Evolutionary conservation across 2,329 filamentous ascomycete genomes (phyloP), one percentile per base, ranked within the genome.

Genomic region (Aureobasidium melanogenum): DNA sequence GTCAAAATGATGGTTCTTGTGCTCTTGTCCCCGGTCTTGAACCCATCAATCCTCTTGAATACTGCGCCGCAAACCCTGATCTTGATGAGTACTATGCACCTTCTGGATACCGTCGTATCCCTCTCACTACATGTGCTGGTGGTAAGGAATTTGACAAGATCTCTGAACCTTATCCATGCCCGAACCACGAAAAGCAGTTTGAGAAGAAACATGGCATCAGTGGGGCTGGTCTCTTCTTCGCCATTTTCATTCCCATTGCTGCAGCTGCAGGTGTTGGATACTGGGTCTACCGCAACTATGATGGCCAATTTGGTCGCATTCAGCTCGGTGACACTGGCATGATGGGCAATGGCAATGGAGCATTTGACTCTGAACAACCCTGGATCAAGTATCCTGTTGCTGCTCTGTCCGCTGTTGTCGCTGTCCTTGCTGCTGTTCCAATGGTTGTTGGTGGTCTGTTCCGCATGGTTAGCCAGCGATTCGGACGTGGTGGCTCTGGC

Each of bases 91-190:
- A 88, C 77, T 94, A 85, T 77, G 85, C 91, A 65, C 86, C 89
- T 6, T 94, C 90, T 0, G 91, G 91, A 50, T 97, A 95, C 77
- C 88, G 94, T 56, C 87, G 87, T 62, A 89, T 99, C 62, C 93
- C 92, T 0, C 82, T 97, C 52, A 91, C 91, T 0, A 97, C 92
- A 0, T 99, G 95, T 73, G 66, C 81, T 46, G 90, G 86, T 38
- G 94, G 93, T 44, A 75, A 75, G 5, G 86, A 93, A 68, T 79
- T 89, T 51, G 91, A 97, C 72, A 86, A 87, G 73, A 82, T 79
- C 15, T 79, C 82, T 34, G 73, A 77, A 10, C 74, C 84, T 0
- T 79, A 84, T 52, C 76, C 88, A 1, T 99, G 94, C 73, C 83
- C 85, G 0, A 87, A 87, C 56, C 86, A 93, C 67, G 89, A 97